Base-by-base conservation (phyloP, 495 filamentous ascomycete genomes). In the Pyrenula massariospora region DNA sequence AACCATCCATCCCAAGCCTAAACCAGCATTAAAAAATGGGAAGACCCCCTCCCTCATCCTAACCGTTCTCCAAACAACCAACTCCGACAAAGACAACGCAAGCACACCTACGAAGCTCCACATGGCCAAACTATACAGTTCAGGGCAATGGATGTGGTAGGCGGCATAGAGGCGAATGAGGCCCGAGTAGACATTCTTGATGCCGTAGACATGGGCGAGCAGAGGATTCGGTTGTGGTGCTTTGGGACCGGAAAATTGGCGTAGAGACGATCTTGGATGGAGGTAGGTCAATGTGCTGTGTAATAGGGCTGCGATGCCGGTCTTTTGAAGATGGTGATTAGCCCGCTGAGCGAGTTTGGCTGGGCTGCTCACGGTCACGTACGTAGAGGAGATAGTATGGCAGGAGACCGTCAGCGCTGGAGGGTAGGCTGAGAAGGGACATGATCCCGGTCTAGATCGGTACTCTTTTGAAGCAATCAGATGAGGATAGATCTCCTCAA, bases 181-280 rank as follows among this genome's bases (percentile, higher is more conserved):
- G 22, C 57, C 58, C 1, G 67, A 62, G 58, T 69, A 69, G 24
- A 68, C 48, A 31, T 68, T 71, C 56, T 68, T 65, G 47, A 68
- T 47, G 1, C 67, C 68, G 53, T 71, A 69, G 1, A 71, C 54
- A 31, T 62, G 67, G 2, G 68, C 65, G 19, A 64, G 49, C 19
- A 71, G 57, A 25, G 59, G 54, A n/a, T 57, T 53, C 11, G 60
- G 64, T 15, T 51, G 56, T 22, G 68, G 68, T 2, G 62, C 62
- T 11, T 53, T 12, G 0, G 67, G 56, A n/a, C 68, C 68, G 25
- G 63, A 61, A 55, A 71, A 69, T 36, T 56, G 56, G 2, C 24
- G 53, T 10, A 65, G 54, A 11, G 69, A n/a, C 21, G 55, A 25
- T 0, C 56, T 36, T 0, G 66, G 64, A 5, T 54, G 52, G 5